These are phyloP conservation scores for Alternaria gansuensis DNA, from an alignment of 2,329 filamentous ascomycete genomes.

Conservation along the genomic window DNA sequence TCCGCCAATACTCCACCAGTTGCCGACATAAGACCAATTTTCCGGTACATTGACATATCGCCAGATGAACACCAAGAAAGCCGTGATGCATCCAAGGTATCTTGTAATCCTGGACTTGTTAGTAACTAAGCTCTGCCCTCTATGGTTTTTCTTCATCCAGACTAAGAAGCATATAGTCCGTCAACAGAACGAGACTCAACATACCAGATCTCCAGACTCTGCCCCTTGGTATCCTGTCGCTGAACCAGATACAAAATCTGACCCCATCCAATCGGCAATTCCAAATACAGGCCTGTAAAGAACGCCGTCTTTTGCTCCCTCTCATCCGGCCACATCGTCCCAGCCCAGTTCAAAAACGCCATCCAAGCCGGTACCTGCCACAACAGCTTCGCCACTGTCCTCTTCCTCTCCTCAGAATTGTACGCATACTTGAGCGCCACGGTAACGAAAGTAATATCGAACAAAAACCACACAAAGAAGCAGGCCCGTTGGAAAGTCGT, in stretches of 20 bases:
- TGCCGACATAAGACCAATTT: constrained; percentile 54
- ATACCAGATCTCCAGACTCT: constrained; percentile 54
- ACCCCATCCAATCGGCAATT: constrained; percentile 53
- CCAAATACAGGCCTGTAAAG: constrained; percentile 52
- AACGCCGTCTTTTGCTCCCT: constrained; percentile 54
- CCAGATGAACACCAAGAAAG: constrained; percentile 54
- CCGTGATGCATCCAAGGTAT: constrained; percentile 52
- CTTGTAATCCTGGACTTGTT: constrained; percentile 47
- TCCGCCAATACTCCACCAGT: constrained; percentile 44
- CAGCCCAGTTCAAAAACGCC: constrained; percentile 40
- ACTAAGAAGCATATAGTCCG: not conserved
- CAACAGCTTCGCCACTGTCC: constrained; percentile 37
- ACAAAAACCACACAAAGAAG: constrained; percentile 53
- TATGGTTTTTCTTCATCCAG: not conserved
- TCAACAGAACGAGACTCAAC: constrained; percentile 14
- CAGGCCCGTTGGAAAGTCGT: constrained; percentile 47
- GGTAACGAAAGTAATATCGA: constrained; percentile 49
- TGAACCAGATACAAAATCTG: constrained; percentile 44
- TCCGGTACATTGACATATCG: constrained; percentile 52
- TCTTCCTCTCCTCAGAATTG: constrained; percentile 27
- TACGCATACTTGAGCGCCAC: constrained; percentile 48
- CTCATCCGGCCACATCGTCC: constrained; percentile 49
- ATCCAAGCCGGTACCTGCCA: constrained; percentile 42
- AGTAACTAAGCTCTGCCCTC: not conserved
- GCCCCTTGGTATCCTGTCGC: constrained; percentile 49